Base-by-base conservation (phyloP, 1,139 yeast genomes). In the Saccharomycopsis hybrid region DNA sequence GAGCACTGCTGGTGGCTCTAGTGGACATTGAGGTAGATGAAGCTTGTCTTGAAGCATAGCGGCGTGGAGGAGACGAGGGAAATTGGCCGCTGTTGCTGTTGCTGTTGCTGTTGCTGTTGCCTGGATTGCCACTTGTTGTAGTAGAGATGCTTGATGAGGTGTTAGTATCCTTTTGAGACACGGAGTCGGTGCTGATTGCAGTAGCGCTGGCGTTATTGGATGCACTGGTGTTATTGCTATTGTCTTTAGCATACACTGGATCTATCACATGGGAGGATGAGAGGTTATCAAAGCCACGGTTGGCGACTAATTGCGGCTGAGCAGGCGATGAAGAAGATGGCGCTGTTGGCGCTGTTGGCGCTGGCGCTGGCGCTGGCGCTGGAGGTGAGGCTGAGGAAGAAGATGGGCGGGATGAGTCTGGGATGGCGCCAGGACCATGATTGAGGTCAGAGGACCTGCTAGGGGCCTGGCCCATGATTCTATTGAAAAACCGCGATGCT, bases 381-480 rank as follows among this genome's bases (percentile, higher is more conserved):
- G 18, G 39, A 36, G 39, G 18, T 24, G 24, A 36, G 39, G 39
- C 24, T 36, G 24, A 7, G 7, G 24, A 7, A 5, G 30, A 7
- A 11, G 11, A 9, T 27, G 30, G 18, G 18, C 18, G 18, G 18
- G 18, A 18, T 18, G 18, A 18, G 18, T 18, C 18, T 18, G 39
- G 7, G 24, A 11, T n/a, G 39, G 9, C 13, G 13, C 18, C 7
- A 13, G 39, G 13, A 24, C 24, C 39, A 11, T 9, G 39, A 24
- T n/a, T 36, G 24, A 7, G 7, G 24, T 4, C n/a, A n/a, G 5
- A 11, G 11, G 11, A 8, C 9, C 50, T 48, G 30, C 47, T 38
- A 3, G 50, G 38, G 18, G 32, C 36, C 30, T 48, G 50, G 30
- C 50, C 50, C 47, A 43, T 48, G 28, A 13, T 38, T 28, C 18